Evolutionary conservation across 2,329 filamentous ascomycete species (phyloP), one percentile per base, ranked within the genome.

Genomic region (Cephalotrichum gorgonifer): DNA sequence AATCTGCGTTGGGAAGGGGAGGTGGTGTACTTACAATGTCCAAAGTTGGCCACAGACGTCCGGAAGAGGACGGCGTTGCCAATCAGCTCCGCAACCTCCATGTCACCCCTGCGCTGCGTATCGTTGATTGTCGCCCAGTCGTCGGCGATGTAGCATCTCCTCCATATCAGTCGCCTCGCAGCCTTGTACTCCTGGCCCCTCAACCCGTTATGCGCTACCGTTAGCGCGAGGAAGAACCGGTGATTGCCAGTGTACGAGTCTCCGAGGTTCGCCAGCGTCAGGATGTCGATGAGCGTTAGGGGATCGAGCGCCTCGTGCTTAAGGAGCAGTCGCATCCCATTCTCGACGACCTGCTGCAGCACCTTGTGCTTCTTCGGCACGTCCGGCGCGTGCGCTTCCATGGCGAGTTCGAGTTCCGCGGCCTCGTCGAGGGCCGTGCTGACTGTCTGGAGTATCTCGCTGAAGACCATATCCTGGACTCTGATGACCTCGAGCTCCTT

Each of bases 121-220:
- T 87, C 81, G 60, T 93, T 91, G 60, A 94, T 77, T 51, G 71
- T 73, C 25, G 76, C 71, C 93, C 93, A 98, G 60, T 96, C 80
- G 62, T 96, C 90, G 45, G 83, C 80, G 55, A 91, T 76, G 58
- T 86, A 86, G 53, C 88, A 84, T 48, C 93, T 81, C 60, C 93
- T 85, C 93, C 93, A 98, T 53, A 97, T 86, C 35, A 81, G 68
- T 15, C 71, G 67, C 61, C 74, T 72, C 5, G 75, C 75, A 54
- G 83, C 74, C 54, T 75, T 74, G 43, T 77, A 73, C n/a, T 78
- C 74, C 17, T 71, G 81, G 54, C 69, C 71, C 57, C 64, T 72
- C 57, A 73, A 75, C 55, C 69, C 79, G 60, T 69, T 75, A 64
- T 70, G 74, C 58, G 68, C 78, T 48, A 75, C 77, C 58, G 75